These are phyloP conservation scores for Metarhizium humberi DNA, from an alignment of 2,329 filamentous ascomycete species.

Conservation along the genomic window DNA sequence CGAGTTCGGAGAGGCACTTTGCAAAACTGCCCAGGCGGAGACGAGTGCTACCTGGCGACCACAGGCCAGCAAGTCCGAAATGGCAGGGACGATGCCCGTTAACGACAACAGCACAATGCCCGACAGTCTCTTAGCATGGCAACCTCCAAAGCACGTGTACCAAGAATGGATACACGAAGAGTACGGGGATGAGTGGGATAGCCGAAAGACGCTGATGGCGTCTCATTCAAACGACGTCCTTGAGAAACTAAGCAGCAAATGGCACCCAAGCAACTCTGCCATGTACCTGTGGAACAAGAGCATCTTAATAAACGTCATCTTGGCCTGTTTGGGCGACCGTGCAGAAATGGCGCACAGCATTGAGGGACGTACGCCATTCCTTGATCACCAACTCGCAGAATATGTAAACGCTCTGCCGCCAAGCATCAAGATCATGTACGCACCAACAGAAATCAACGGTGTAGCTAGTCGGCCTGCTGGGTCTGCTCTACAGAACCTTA, in stretches of 20 bases:
- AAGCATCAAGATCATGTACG: conserved; percentile 5
- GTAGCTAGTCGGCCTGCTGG: background rate
- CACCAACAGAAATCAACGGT: background rate
- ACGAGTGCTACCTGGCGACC: too few relatives aligned
- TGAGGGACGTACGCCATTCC: conserved; percentile 25
- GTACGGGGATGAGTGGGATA: too few relatives aligned
- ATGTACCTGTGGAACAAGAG: conserved; percentile 6
- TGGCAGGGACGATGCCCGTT: too few relatives aligned
- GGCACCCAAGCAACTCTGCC: conserved; percentile 5
- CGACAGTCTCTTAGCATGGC: too few relatives aligned
- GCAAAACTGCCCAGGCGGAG: too few relatives aligned
- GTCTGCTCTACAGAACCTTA: conserved; percentile 15
- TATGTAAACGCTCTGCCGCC: conserved; percentile 7
- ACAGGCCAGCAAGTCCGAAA: too few relatives aligned
- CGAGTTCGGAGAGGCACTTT: background rate
- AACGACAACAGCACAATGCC: too few relatives aligned
- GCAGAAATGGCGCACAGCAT: conserved; percentile 27
- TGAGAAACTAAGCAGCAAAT: background rate
- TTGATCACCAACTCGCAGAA: conserved; percentile 16
- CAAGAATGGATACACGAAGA: too few relatives aligned
- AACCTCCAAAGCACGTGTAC: too few relatives aligned
- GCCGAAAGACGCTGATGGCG: too few relatives aligned
- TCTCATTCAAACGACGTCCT: too few relatives aligned
- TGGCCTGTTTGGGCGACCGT: conserved; percentile 22
- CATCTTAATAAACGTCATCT: conserved; percentile 17